Evolutionary conservation across 2,329 filamentous ascomycete species (phyloP), one percentile per base, ranked within the genome.

Genomic region (Ascochyta clinopodiicola): DNA sequence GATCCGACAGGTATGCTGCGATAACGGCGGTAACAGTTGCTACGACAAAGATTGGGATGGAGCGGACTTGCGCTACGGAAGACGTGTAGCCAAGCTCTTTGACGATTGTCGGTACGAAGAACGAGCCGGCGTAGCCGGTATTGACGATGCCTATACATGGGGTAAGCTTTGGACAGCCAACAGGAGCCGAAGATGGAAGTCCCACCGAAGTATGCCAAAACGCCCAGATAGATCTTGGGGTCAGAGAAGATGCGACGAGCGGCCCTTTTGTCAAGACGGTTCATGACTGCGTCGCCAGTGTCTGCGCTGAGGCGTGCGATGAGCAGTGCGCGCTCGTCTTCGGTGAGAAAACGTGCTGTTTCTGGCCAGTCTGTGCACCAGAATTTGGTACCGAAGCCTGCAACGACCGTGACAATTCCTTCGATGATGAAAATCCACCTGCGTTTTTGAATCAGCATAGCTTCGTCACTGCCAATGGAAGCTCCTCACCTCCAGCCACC

Each of bases 361-460:
- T 73, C 70, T 7, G 70, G 70, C 69, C 70, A 85, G 61, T 85
- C 82, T 6, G 81, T 78, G 0, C 84, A 71, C 6, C 80, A 60
- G 47, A 85, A 83, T 62, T 80, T 83, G 2, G 83, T 75, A 2
- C 74, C 66, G 6, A 80, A 57, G 6, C 82, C 83, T 2, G 66
- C 35, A 2, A 61, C 55, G 31, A 72, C 51, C 15, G 71, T 73
- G n/a, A 69, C 38, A 7, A 69, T 37, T 8, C 71, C 71, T 53
- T 74, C 71, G 21, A 74, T 67, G 44, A 72, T 68, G 53, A 72
- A 70, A 12, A 56, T 56, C 52, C 52, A 56, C 22, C 52, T 55
- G 15, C n/a, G 1, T 24, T 5, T n/a, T 22, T 12, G 6, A 3
- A 19, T 55, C 22, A 55, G 40, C 34, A 31, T n/a, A 24, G 4